These are phyloP conservation scores for Malassezia restricta DNA, from an alignment of 1,284 basidiomycete species.

Conservation along the genomic window DNA sequence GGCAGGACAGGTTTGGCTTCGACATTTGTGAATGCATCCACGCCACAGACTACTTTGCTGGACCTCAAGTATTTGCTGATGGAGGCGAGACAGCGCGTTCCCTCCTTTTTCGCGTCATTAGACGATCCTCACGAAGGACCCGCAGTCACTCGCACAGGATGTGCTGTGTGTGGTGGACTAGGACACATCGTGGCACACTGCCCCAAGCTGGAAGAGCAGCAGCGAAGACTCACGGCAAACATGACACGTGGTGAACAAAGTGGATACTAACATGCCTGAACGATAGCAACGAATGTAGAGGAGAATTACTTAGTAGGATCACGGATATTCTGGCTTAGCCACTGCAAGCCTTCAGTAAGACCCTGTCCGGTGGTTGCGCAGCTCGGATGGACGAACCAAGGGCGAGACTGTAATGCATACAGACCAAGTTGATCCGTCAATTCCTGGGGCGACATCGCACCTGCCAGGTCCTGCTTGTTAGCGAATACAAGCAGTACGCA, in stretches of 20 bases:
- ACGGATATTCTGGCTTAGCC: conserved; percentile 30
- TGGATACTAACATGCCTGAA: conserved; percentile 2
- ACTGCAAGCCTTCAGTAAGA: conserved; percentile 39
- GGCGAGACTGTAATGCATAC: conserved; percentile 87
- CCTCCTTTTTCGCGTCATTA: conserved; percentile 80
- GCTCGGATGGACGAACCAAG: conserved; percentile 90
- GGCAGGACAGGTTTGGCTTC: conserved; percentile 99
- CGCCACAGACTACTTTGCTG: conserved; percentile 82
- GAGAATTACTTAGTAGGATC: background rate
- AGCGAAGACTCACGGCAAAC: conserved; percentile 73
- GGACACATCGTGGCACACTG: conserved; percentile 88
- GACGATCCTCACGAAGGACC: conserved; percentile 64
- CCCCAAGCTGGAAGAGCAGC: conserved; percentile 88
- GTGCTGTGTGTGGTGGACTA: conserved; percentile 92
- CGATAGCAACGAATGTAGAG: background rate
- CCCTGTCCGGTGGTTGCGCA: conserved; percentile 42
- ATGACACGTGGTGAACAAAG: conserved; percentile 48
- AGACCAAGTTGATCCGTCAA: conserved; percentile 94
- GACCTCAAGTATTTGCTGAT: conserved; percentile 94
- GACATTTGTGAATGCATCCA: conserved; percentile 98
- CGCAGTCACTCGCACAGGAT: conserved; percentile 67
- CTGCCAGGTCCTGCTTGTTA: conserved; percentile 97
- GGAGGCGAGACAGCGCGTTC: conserved; percentile 97
- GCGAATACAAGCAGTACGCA: conserved; percentile 93
- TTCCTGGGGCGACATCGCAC: conserved; percentile 96